A percentile compares a stretch with the other conserved stretches of the same genome.
phyloP scores from a whole-genome alignment of 2,329 filamentous ascomycete genomes.

The Chalaropsis thielavioides region DNA sequence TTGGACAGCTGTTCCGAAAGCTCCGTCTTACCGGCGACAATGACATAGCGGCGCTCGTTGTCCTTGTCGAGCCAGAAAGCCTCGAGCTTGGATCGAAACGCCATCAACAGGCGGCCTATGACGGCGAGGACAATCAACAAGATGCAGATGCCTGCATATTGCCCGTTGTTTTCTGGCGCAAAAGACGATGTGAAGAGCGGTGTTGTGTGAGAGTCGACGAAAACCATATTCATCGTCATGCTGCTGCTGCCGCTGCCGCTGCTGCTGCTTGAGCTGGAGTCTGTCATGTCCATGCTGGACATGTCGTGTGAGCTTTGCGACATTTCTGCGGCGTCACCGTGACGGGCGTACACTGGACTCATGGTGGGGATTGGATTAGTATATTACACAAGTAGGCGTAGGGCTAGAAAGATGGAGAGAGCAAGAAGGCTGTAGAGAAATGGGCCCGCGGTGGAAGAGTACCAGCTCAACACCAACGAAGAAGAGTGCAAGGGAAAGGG shows the following conservation, averaged over 20 bases:
- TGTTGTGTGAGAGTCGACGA: constrained; percentile 41
- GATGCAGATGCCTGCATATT: constrained; percentile 81
- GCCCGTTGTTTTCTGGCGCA: constrained; percentile 54
- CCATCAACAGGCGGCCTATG: constrained; percentile 55
- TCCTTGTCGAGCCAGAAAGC: constrained; percentile 55
- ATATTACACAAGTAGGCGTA: background rate
- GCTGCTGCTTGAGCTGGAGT: background rate
- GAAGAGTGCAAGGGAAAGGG: background rate
- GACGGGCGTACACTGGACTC: constrained; percentile 10
- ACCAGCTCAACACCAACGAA: background rate
- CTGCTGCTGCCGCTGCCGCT: constrained; percentile 2
- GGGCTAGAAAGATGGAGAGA: background rate
- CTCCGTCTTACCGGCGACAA: constrained; percentile 49
- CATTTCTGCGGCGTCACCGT: constrained; percentile 6
- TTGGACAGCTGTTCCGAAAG: constrained; percentile 44
- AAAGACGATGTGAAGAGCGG: constrained; percentile 49
- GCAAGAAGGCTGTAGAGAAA: background rate
- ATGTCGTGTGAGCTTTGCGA: background rate
- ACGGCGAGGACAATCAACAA: constrained; percentile 69
- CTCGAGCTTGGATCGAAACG: constrained; percentile 51
- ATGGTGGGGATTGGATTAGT: constrained; percentile 1
- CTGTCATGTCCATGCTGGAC: constrained; percentile 14
- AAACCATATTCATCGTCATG: constrained; percentile 37
- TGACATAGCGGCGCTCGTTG: constrained; percentile 60
- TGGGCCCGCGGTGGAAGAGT: background rate